Evolutionary conservation across 2,329 filamentous ascomycete genomes (phyloP).

Genomic region (Epichloe typhina): DNA sequence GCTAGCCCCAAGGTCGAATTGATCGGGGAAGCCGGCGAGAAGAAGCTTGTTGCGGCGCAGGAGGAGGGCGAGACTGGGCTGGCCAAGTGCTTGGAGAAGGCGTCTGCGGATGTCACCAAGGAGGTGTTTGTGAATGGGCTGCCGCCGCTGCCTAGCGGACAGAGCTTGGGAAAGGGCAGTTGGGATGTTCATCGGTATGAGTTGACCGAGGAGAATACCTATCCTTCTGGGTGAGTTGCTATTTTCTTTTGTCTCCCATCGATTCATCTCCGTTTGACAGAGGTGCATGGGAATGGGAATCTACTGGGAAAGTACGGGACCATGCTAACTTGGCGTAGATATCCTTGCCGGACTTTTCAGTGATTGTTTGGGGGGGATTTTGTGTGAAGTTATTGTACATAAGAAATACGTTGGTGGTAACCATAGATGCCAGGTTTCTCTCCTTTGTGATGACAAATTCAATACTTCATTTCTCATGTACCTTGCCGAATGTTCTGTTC

Average conservation of each 20-base stretch:
- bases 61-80: constrained; percentile 64
- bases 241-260: constrained; percentile 1
- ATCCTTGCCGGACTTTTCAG: constrained; percentile 51
- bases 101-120: constrained; percentile 31
- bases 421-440: background rate
- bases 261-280: background rate
- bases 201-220: constrained; percentile 53
- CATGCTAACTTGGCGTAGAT: constrained; percentile 31
- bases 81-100: constrained; percentile 54
- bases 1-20: constrained; percentile 71
- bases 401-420: background rate
- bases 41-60: constrained; percentile 61
- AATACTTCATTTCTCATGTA: background rate
- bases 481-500: too few species aligned
- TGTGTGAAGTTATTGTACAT: constrained; percentile 12
- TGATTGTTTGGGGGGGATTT: constrained; percentile 17
- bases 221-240: constrained; percentile 50
- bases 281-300: too few species aligned
- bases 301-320: background rate
- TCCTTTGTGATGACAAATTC: background rate
- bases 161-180: constrained; percentile 37
- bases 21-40: constrained; percentile 45
- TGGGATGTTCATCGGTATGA: constrained; percentile 59
- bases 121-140: constrained; percentile 66
- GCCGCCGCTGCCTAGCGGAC: constrained; percentile 74